These are phyloP conservation scores for Capsicum rhomboideum DNA, from an alignment of 257 asterid genomes.

Conservation along the genomic window DNA sequence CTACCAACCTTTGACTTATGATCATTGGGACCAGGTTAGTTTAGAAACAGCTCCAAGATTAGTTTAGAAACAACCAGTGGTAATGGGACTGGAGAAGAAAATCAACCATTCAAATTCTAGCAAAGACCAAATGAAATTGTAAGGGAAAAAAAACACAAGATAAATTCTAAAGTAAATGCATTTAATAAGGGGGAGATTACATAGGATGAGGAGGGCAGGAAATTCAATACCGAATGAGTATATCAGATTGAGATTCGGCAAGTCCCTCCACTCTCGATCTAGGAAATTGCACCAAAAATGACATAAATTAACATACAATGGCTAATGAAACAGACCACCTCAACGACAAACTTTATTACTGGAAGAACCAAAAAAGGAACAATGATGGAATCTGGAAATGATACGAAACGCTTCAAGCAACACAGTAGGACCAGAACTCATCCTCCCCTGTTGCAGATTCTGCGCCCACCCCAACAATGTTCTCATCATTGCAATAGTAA, in stretches of 20 bases:
- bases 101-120: background rate
- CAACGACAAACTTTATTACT: background rate
- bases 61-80: too few relatives aligned
- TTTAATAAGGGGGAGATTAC: background rate
- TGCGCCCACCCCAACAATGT: constrained; percentile 22
- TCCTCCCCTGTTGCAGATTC: constrained; percentile 60
- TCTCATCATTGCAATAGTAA: constrained; percentile 48
- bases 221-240: background rate
- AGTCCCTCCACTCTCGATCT: background rate
- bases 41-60: background rate
- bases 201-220: background rate
- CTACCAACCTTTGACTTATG: background rate
- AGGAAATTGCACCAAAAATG: background rate
- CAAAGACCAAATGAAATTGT: background rate
- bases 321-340: background rate
- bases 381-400: constrained; percentile 2
- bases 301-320: background rate
- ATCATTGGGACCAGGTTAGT: too few relatives aligned
- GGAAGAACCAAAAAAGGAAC: background rate
- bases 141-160: background rate
- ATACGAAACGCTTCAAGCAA: constrained; percentile 39
- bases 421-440: constrained; percentile 76
- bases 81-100: background rate
- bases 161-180: background rate
- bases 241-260: background rate